Evolutionary conservation across 768 basidiomycete species (phyloP).

Genomic region (Leccinum rimulosum): DNA sequence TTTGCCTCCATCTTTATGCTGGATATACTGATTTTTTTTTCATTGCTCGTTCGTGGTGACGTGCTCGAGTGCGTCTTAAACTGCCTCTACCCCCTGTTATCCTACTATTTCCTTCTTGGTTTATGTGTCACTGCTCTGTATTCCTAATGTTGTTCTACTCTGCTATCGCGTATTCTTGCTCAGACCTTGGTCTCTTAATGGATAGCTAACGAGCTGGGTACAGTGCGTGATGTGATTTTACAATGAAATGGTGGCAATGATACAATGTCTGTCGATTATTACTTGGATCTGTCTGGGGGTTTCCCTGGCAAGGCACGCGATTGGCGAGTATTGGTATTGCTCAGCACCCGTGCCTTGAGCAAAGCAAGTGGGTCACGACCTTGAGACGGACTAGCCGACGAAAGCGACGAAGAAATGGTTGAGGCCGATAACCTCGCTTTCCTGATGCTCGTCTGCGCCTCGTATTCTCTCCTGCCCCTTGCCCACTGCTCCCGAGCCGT

Average conservation of each 20-base stretch:
- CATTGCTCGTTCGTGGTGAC: slow-evolving; percentile 21
- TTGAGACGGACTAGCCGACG: slow-evolving; percentile 19
- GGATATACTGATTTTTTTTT: slow-evolving; percentile 38
- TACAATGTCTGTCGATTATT: slow-evolving; percentile 10
- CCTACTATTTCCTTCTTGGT: slow-evolving; percentile 40
- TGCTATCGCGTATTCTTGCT: slow-evolving; percentile 51
- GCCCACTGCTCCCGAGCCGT: slow-evolving; percentile 67
- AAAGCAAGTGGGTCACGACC: slow-evolving; percentile 35
- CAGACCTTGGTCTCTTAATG: slow-evolving; percentile 34
- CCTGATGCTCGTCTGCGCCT: slow-evolving; percentile 44
- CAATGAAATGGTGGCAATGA: slow-evolving; percentile 1
- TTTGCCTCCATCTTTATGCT: slow-evolving; percentile 40
- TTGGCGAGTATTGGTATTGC: slow-evolving; percentile 58
- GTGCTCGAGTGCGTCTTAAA: slow-evolving; percentile 33
- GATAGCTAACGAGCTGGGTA: slow-evolving; percentile 20
- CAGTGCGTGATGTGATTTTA: slow-evolving; percentile 15
- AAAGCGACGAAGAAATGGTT: slow-evolving; percentile 20
- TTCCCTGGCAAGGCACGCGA: slow-evolving; percentile 21
- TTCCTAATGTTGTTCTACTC: slow-evolving; percentile 58
- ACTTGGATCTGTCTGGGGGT: slow-evolving; percentile 24
- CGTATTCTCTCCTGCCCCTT: slow-evolving; percentile 47
- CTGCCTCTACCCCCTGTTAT: slow-evolving; percentile 32
- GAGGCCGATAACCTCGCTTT: slow-evolving; percentile 43
- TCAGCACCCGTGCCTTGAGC: slow-evolving; percentile 55
- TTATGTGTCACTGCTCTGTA: slow-evolving; percentile 49